A percentile compares a stretch with the other conserved stretches of the same genome.
Evolutionary conservation across 345 rosid species (phyloP).

Genomic region (rapeseed (Brassica napus)): DNA sequence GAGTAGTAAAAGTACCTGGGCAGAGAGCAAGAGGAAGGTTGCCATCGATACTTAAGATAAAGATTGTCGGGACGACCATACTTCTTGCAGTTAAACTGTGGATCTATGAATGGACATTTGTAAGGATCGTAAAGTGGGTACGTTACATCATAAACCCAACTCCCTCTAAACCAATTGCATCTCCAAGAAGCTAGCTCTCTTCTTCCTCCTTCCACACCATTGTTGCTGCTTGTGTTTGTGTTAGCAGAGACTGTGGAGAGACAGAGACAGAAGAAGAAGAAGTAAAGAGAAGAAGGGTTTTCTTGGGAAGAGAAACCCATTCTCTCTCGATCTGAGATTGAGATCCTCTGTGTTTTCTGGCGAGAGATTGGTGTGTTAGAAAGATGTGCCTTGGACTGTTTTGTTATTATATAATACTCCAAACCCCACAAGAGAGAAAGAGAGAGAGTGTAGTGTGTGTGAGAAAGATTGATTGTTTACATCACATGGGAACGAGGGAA

Average conservation of each 20-base stretch:
- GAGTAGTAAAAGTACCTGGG: conserved; percentile 48
- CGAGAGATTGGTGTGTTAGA: conserved; percentile 31
- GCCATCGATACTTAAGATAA: conserved; percentile 80
- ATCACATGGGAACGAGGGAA: conserved; percentile 37
- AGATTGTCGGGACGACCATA: conserved; percentile 77
- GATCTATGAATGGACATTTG: conserved; percentile 67
- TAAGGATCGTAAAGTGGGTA: conserved; percentile 75
- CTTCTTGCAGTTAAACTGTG: conserved; percentile 76
- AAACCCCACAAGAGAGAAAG: conserved; percentile 7
- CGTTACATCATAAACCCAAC: conserved; percentile 65
- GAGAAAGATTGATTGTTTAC: conserved; percentile 38
- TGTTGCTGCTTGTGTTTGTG: conserved; percentile 16
- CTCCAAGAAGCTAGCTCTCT: conserved; percentile 38
- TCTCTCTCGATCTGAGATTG: conserved; percentile 36
- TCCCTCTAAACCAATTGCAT: conserved; percentile 69
- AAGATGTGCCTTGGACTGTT: conserved; percentile 35
- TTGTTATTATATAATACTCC: conserved; percentile 29
- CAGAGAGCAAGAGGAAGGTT: conserved; percentile 62
- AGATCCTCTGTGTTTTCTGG: conserved; percentile 29
- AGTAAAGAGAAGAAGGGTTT: conserved; percentile 25
- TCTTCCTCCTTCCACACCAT: conserved; percentile 5
- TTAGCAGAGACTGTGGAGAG: conserved; percentile 30
- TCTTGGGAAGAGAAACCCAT: conserved; percentile 44
- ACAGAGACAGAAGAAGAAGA: conserved; percentile 22
- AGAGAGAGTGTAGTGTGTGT: conserved; percentile 5